These are phyloP conservation scores for Jimgerdemannia lactiflua DNA, from an alignment of 192 early-diverging fungal species.

Conservation along the genomic window DNA sequence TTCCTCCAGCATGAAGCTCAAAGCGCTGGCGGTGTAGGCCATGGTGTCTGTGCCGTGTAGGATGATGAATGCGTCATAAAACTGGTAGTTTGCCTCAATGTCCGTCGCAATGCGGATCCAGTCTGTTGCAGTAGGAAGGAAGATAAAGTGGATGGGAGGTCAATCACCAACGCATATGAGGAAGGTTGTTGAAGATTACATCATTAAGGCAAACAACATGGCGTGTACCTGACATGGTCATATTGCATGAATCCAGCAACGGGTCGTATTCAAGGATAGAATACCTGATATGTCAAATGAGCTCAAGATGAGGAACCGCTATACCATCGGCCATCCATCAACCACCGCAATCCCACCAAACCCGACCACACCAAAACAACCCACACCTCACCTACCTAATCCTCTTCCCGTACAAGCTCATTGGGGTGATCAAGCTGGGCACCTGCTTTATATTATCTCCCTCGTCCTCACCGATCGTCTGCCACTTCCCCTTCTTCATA, in stretches of 20 bases:
- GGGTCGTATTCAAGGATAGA: constrained; percentile 95
- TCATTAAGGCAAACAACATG: background rate
- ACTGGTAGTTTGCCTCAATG: constrained; percentile 91
- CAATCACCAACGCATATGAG: background rate
- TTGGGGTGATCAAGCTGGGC: constrained; percentile 76
- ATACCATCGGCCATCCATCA: background rate
- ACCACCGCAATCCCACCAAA: background rate
- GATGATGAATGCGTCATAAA: constrained; percentile 95
- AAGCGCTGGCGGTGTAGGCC: constrained; percentile 82
- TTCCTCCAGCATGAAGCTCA: constrained; percentile 96
- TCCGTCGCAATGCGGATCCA: constrained; percentile 97
- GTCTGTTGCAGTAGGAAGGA: constrained; percentile 41
- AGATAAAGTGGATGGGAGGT: background rate
- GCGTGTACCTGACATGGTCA: constrained; percentile 67
- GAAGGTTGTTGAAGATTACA: constrained; percentile 23
- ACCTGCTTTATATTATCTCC: constrained; percentile 9
- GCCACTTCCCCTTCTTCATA: background rate
- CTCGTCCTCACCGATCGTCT: background rate
- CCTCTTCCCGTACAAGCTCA: constrained; percentile 85
- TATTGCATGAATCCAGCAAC: constrained; percentile 93
- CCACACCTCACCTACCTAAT: constrained; percentile 47
- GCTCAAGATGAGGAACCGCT: background rate
- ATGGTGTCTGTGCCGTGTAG: constrained; percentile 93
- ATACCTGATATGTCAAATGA: constrained; percentile 48
- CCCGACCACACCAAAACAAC: background rate